Conservation (phyloP, 371 early-diverging fungal genomes). For the Mortierella sp. region DNA sequence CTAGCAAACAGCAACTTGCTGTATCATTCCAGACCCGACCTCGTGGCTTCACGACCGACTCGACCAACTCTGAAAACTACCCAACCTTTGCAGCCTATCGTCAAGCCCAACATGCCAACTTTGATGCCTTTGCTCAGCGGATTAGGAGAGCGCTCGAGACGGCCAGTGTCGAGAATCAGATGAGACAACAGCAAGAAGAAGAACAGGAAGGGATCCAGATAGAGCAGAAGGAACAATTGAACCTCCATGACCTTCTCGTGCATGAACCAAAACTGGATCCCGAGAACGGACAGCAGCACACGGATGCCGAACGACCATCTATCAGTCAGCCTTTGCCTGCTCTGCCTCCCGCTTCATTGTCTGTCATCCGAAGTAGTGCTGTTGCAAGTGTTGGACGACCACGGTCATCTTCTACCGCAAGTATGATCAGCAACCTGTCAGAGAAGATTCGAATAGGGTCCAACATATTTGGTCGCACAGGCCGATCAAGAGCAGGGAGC, state of each 20-base stretch:
- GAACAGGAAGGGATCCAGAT: slow-evolving; percentile 5
- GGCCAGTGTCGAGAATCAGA: slow-evolving; percentile 11
- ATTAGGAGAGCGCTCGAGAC: slow-evolving; percentile 28
- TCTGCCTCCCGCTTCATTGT: neutral
- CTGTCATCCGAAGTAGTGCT: no score
- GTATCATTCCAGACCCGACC: slow-evolving; percentile 38
- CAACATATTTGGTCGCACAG: slow-evolving; percentile 16
- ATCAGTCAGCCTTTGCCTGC: neutral
- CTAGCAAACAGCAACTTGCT: slow-evolving; percentile 7
- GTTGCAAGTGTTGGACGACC: slow-evolving; percentile 13
- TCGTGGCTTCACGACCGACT: slow-evolving; percentile 9
- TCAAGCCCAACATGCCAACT: slow-evolving; percentile 33
- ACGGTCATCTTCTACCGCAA: slow-evolving; percentile 31
- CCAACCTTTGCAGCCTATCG: slow-evolving; percentile 48
- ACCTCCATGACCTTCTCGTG: no score
- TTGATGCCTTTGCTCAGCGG: slow-evolving; percentile 41
- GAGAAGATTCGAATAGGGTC: slow-evolving; percentile 27
- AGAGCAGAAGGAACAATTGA: slow-evolving; percentile 4
- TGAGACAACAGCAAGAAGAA: slow-evolving; percentile 7
- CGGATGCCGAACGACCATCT: neutral
- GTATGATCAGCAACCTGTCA: slow-evolving; percentile 34
- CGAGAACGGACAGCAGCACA: neutral
- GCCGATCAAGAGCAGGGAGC: slow-evolving; percentile 25
- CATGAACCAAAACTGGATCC: neutral
- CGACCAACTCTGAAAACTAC: slow-evolving; percentile 15